Evolutionary conservation across 768 basidiomycete genomes (phyloP), one percentile per base, ranked within the genome.

Genomic region (Termitomyces bulborhizus): DNA sequence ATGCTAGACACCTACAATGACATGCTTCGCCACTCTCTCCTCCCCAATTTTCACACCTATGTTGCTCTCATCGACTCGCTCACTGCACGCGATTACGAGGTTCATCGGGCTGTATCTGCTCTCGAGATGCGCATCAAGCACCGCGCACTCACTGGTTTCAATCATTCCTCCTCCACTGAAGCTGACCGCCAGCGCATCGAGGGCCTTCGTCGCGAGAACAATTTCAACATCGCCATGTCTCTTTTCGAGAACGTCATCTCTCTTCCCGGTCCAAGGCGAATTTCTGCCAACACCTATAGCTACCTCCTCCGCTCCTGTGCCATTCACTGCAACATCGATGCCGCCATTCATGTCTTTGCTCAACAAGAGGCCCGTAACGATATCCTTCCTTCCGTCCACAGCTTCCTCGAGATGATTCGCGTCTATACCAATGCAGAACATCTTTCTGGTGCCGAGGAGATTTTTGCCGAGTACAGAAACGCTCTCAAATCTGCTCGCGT

Each of bases 1-100:
- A 69, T 92, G 37, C 66, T 88, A 51, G 79, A 84, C 47, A 76
- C 84, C 2, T 95, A 94, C 71, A 81, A 90, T 59, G 74, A 82
- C 46, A 82, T 95, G 77, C 70, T 93, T 54, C 70, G 76, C 27
- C 75, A 71, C 31, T 78, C 81, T 16, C 66, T 93, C 4, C 63
- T 79, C 0, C 92, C 94, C 8, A 85, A 85, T 49, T 54, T 71
- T 12, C 61, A 66, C 43, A 92, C 90, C 0, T 93, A 90, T 66
- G 64, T 73, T 29, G 66, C 69, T 36, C 73, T 93, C 44, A 82
- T 96, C 53, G 58, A 67, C 0, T 81, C 82, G 0, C 77, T 94
- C 54, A 79, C 81, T 4, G 69, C 76, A 27, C 84, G 93, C 40
- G 90, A 93, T 61, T 61, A 69, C 3, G 90, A 93, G 62, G 76